Conservation (phyloP, 129 eudicot species). For the Deinandra increscens region DNA sequence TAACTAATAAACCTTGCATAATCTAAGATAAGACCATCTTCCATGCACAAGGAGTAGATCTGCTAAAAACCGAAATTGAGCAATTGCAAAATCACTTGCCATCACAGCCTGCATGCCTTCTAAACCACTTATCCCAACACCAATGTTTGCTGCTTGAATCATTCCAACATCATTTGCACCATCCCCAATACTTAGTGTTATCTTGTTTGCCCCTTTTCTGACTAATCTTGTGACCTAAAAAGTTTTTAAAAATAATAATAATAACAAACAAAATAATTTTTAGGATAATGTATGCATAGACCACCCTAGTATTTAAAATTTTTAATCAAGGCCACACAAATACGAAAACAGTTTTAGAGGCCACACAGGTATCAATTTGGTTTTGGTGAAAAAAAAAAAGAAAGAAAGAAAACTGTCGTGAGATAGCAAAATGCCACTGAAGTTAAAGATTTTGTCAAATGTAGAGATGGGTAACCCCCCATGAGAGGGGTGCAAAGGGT, state of each 20-base stretch:
- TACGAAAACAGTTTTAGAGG: neutral
- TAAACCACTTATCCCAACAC: conserved; percentile 90
- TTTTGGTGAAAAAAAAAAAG: too few relatives aligned
- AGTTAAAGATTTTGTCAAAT: neutral
- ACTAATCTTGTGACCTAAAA: conserved; percentile 87
- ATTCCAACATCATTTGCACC: conserved; percentile 99
- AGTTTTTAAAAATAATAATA: neutral
- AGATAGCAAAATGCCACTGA: neutral
- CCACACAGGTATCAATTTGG: neutral
- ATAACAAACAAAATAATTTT: neutral
- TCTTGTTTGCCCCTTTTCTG: conserved; percentile 82
- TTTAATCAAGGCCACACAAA: neutral
- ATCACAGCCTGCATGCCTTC: conserved; percentile 99
- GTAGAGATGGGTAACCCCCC: neutral
- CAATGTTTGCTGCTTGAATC: conserved; percentile 99
- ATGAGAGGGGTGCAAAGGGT: too few relatives aligned
- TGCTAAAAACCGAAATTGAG: conserved; percentile 87
- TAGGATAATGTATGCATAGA: neutral
- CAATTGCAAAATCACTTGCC: conserved; percentile 99
- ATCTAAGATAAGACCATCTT: conserved; percentile 93
- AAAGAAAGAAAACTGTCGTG: too few relatives aligned
- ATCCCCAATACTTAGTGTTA: conserved; percentile 93
- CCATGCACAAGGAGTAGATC: conserved; percentile 98
- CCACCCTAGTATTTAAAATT: neutral
- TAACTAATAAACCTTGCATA: conserved; percentile 68